phyloP scores from a whole-genome alignment of 164 flowering plant genomes.

The Pachysandra terminalis region DNA sequence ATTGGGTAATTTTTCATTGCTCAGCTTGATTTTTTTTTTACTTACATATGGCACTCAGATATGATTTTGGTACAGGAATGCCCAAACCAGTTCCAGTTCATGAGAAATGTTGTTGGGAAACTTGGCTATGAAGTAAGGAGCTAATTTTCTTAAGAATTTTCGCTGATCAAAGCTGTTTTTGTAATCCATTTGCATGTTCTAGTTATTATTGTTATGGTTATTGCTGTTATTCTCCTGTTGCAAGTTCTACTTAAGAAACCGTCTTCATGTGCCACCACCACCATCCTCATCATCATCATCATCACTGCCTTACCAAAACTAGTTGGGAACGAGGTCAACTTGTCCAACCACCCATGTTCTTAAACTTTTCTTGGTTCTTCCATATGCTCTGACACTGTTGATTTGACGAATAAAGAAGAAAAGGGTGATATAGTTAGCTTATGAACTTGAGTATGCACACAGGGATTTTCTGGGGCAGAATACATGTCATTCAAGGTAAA shows the following conservation, averaged over 20 bases:
- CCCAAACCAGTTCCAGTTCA: slow-evolving; percentile 52
- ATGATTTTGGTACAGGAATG: slow-evolving; percentile 39
- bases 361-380: too few relatives aligned
- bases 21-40: not conserved
- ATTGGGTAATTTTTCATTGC: slow-evolving; percentile 33
- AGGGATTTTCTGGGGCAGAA: too few relatives aligned
- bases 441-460: too few relatives aligned
- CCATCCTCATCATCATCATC: too few relatives aligned
- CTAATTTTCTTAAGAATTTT: slow-evolving; percentile 4
- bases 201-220: not conserved
- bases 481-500: too few relatives aligned
- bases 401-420: not conserved
- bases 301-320: too few relatives aligned
- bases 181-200: not conserved
- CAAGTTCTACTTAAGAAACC: not conserved
- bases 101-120: slow-evolving; percentile 37
- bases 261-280: not conserved
- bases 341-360: not conserved
- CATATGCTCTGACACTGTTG: not conserved
- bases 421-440: not conserved
- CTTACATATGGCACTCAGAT: not conserved
- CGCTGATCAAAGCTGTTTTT: not conserved
- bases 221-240: not conserved
- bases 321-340: not conserved
- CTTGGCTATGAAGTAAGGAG: slow-evolving; percentile 67